These are phyloP conservation scores for Myxozyma nipponensis DNA, from an alignment of 805 yeast genomes.

Conservation along the genomic window DNA sequence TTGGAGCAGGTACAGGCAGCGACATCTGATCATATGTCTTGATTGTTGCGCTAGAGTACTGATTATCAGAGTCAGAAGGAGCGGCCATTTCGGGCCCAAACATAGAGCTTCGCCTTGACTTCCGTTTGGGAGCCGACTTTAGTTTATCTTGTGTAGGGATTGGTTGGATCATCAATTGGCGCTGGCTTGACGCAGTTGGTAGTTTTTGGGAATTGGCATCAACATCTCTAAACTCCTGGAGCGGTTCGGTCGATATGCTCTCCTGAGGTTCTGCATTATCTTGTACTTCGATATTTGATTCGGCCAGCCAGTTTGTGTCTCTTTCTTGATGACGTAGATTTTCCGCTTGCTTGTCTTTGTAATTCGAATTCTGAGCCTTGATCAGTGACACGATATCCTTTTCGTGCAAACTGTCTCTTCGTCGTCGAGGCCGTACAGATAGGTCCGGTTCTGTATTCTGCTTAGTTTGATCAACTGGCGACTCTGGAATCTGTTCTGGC, in stretches of 20 bases:
- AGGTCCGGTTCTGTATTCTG: background rate
- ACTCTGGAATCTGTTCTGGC: constrained; percentile 10
- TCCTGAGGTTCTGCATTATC: background rate
- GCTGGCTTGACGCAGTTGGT: background rate
- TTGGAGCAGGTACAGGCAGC: background rate
- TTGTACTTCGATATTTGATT: background rate
- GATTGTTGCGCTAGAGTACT: too few species aligned
- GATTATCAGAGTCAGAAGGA: background rate
- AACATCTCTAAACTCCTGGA: too few species aligned
- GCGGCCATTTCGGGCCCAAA: too few species aligned
- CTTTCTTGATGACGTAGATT: background rate
- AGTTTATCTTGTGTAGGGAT: background rate
- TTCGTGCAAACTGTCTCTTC: constrained; percentile 25
- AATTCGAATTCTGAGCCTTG: constrained; percentile 14
- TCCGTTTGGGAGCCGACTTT: background rate
- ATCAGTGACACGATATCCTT: constrained; percentile 20
- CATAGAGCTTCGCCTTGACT: background rate
- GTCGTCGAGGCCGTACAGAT: constrained; percentile 16
- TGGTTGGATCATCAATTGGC: background rate
- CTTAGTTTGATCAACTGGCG: constrained; percentile 2
- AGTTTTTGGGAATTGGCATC: too few species aligned
- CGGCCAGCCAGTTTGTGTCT: background rate
- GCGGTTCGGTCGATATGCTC: background rate
- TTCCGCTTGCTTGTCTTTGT: constrained; percentile 7
- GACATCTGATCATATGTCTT: too few species aligned